Evolutionary conservation across 2,329 filamentous ascomycete species (phyloP), one percentile per base, ranked within the genome.

Genomic region (Hymenoscyphus linearis): DNA sequence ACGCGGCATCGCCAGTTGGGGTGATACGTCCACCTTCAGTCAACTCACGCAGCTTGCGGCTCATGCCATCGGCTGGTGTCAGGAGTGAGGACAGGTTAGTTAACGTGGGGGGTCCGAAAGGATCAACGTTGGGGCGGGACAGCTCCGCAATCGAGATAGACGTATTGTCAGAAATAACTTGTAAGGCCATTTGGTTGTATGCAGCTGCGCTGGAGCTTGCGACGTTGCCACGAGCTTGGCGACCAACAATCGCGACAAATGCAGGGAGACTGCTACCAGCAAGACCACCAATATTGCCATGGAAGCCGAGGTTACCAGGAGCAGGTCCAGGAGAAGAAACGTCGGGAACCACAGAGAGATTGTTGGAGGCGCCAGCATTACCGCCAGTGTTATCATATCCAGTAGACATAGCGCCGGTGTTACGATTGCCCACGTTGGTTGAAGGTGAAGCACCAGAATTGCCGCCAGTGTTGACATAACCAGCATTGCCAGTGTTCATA

Each of bases 21-120:
- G 62, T 64, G 16, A 25, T 14, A 1, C 57, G 66, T 26, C 67
- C 65, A 58, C 64, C 65, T 2, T 59, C 37, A 3, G 69, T 71
- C 50, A 72, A 58, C 4, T 35, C 40, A 31, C 58, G 63, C 55
- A 63, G 59, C 36, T 64, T 44, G 10, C 36, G 36, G 44, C 68
- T 69, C 58, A 62, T 62, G 10, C 26, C n/a, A 5, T 31, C 36
- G 44, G 47, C 22, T 26, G 58, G 54, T 26, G 34, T 34, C 16
- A 58, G 52, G 44, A 40, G 47, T 60, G 60, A 27, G 61, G 58
- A 60, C 52, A 55, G 16, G 54, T 27, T 13, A 61, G 22, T 18
- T 35, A 31, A 22, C 40, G 52, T n/a, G 40, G 7, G 10, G 10
- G 40, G n/a, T 47, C 40, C 40, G 9, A 47, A 47, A 4, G 40